Conservation (phyloP, 495 filamentous ascomycete genomes). For the Penicillium crystallinum region DNA sequence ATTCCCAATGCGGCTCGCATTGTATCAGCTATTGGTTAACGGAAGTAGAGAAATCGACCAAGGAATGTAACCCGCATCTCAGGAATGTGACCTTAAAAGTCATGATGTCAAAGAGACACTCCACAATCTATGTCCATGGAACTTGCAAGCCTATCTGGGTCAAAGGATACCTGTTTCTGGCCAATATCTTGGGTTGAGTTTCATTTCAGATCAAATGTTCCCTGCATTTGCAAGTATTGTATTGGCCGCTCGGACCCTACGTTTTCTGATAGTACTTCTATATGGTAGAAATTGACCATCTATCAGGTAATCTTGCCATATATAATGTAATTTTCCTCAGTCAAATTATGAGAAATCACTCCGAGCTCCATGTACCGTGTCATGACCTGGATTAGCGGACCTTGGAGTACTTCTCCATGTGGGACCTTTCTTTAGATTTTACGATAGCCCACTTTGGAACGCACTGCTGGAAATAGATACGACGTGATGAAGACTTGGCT, state of each 20-base stretch:
- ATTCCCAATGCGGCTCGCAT: background rate
- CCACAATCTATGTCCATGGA: background rate
- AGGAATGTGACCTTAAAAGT: slow-evolving; percentile 12
- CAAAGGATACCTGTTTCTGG: background rate
- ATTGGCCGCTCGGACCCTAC: background rate
- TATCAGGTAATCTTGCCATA: too few relatives aligned
- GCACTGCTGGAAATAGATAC: slow-evolving; percentile 7
- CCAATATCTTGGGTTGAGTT: background rate
- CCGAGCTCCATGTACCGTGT: background rate
- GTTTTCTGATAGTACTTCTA: too few relatives aligned
- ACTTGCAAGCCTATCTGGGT: background rate
- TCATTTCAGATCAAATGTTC: background rate
- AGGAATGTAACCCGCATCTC: slow-evolving; percentile 15
- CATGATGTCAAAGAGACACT: background rate
- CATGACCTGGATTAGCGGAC: background rate
- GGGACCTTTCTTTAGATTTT: background rate
- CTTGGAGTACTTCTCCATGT: background rate
- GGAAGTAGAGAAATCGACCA: slow-evolving; percentile 1
- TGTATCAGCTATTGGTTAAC: slow-evolving; percentile 2
- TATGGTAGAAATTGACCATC: too few relatives aligned
- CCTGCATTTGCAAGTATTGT: too few relatives aligned
- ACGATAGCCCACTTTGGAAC: too few relatives aligned
- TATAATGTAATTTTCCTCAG: background rate
- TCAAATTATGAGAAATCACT: background rate
- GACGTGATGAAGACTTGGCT: background rate